phyloP scores from a whole-genome alignment of 768 basidiomycete species.

The Suillus decipiens region DNA sequence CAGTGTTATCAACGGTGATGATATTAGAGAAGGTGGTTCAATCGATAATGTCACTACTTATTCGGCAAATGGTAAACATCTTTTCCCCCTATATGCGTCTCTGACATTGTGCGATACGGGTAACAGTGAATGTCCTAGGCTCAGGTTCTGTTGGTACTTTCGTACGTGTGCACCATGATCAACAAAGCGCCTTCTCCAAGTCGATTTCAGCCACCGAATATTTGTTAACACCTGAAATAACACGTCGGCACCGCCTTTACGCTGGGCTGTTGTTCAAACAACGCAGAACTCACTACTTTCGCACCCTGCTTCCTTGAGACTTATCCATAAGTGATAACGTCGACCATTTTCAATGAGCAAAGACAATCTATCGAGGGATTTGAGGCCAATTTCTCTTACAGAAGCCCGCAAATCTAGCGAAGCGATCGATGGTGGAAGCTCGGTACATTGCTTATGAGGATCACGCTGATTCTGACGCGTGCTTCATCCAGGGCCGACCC shows the following conservation, averaged over 20 bases:
- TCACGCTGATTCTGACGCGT: not conserved
- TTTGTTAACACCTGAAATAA: not conserved
- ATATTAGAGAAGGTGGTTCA: no score
- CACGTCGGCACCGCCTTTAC: not conserved
- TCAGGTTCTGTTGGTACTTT: no score
- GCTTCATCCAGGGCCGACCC: not conserved
- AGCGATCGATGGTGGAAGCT: not conserved
- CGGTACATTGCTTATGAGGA: not conserved
- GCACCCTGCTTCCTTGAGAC: not conserved
- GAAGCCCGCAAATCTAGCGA: not conserved
- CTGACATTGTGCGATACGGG: no score
- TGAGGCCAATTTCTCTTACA: not conserved
- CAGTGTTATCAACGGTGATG: no score
- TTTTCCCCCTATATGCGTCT: no score
- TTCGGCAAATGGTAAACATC: no score
- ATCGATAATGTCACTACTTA: no score
- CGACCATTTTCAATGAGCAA: not conserved
- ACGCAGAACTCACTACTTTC: not conserved
- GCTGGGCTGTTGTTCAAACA: not conserved
- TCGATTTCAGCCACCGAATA: not conserved
- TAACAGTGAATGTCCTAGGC: no score
- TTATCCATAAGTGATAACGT: not conserved
- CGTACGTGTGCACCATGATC: no score
- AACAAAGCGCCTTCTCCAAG: no score
- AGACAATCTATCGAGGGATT: not conserved